Evolutionary conservation across 176 grass and related monocot species (phyloP), one percentile per base, ranked within the genome.

Genomic region (Luzula sylvatica): DNA sequence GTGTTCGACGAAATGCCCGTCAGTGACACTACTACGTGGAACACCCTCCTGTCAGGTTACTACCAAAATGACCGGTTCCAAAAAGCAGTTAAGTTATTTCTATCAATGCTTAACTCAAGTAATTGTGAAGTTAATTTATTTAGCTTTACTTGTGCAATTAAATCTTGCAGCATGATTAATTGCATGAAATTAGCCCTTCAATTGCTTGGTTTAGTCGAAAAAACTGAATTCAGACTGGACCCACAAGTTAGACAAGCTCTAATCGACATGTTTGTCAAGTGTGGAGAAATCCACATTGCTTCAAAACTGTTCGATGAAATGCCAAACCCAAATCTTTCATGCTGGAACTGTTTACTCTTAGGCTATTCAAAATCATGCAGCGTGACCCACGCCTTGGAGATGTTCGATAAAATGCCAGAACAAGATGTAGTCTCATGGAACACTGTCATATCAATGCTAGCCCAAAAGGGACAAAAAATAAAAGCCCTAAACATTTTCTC

Each of bases 401-500:
- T 85, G 50, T 95, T 95, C 3, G 15, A 82, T 20, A 82, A 58
- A 54, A 88, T 95, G 89, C 73, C 83, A 32, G 80, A 82, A 54
- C 46, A 70, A 32, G 83, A 95, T 53, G 63, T 88, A 43, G 70
- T 95, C 45, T 95, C 89, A 12, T 95, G 89, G 89, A 95, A 95
- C 43, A 82, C 73, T 58, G 72, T 95, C 73, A 73, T 95, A 23
- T 84, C 89, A 52, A 65, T 82, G 16, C 48, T 85, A 51, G 72
- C 79, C 29, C 79, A 78, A 47, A 54, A 62, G 50, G 71, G 77
- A 6, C 58, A 26, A 55, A 74, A 72, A 23, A 70, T 48, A 52
- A 74, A 89, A 66, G 65, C 62, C 48, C 73, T 96, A 70, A n/a
- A 42, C 20, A 42, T 86, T 52, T 66, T 85, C 55, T 65, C 78